These are phyloP conservation scores for Polysphondylium violaceum DNA, from an alignment of 78 protist species.

Conservation along the genomic window DNA sequence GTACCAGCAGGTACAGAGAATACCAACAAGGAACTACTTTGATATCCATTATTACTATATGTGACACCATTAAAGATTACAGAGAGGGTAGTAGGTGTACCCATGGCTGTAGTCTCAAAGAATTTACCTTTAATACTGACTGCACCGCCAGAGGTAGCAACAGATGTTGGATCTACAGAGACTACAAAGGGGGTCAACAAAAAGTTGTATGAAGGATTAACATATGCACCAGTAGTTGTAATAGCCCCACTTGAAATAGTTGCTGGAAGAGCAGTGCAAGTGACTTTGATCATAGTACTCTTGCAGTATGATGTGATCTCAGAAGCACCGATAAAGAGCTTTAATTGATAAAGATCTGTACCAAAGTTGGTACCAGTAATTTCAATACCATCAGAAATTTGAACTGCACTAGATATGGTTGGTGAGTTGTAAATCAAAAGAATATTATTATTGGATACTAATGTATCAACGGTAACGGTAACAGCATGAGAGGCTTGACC, in stretches of 20 bases:
- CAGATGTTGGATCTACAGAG: background rate
- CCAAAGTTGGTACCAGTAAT: conserved; percentile 6
- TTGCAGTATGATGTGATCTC: background rate
- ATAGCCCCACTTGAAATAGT: background rate
- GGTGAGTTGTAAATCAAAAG: background rate
- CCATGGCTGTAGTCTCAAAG: background rate
- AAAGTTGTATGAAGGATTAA: background rate
- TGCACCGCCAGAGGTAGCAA: background rate
- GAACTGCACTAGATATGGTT: background rate
- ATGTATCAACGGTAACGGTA: background rate
- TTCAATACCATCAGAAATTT: background rate
- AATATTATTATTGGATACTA: background rate
- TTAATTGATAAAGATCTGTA: background rate
- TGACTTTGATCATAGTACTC: too few species aligned
- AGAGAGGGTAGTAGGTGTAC: background rate
- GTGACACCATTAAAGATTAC: too few species aligned
- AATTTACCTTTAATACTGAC: background rate
- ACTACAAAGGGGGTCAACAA: background rate
- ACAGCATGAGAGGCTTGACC: background rate
- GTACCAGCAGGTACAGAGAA: background rate
- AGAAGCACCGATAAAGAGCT: background rate
- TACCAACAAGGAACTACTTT: too few species aligned
- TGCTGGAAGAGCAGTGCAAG: background rate
- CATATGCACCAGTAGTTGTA: background rate
- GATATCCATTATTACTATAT: background rate